A percentile compares a stretch with the other conserved stretches of the same genome.
These are phyloP conservation scores for Zygoascus bituminiphila DNA, from an alignment of 805 yeast genomes.

Conservation along the genomic window DNA sequence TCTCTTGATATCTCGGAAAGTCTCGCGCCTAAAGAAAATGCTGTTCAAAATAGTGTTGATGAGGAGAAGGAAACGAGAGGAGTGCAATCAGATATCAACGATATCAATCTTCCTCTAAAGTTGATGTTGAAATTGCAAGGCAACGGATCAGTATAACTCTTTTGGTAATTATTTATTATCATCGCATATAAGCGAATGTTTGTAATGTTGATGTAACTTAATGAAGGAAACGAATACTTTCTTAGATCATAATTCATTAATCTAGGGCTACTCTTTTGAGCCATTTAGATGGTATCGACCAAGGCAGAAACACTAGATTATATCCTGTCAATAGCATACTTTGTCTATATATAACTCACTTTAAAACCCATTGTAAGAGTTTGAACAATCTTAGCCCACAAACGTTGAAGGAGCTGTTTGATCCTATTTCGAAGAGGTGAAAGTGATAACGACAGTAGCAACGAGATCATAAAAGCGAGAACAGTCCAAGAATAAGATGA, in stretches of 20 bases:
- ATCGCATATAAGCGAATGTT: not conserved
- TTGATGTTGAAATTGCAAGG: slow-evolving; percentile 7
- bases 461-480: slow-evolving; percentile 8
- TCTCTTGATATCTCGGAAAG: slow-evolving; percentile 13
- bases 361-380: slow-evolving; percentile 20
- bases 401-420: slow-evolving; percentile 1
- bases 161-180: not conserved
- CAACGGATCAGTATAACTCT: not conserved
- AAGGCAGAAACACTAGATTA: not conserved
- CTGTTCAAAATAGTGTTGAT: not conserved
- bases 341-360: slow-evolving; percentile 18
- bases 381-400: slow-evolving; percentile 13
- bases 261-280: no score
- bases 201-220: no score
- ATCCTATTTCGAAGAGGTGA: slow-evolving; percentile 7
- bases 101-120: slow-evolving; percentile 7
- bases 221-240: not conserved
- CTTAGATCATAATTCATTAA: not conserved
- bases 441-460: slow-evolving; percentile 11
- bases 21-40: not conserved
- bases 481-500: not conserved
- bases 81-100: not conserved
- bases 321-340: not conserved
- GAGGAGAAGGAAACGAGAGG: not conserved
- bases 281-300: not conserved